Percentiles rank a stretch among this genome's conserved stretches.
Evolutionary conservation across 176 grass and related monocot species (phyloP).

Genomic region (Guadua angustifolia): DNA sequence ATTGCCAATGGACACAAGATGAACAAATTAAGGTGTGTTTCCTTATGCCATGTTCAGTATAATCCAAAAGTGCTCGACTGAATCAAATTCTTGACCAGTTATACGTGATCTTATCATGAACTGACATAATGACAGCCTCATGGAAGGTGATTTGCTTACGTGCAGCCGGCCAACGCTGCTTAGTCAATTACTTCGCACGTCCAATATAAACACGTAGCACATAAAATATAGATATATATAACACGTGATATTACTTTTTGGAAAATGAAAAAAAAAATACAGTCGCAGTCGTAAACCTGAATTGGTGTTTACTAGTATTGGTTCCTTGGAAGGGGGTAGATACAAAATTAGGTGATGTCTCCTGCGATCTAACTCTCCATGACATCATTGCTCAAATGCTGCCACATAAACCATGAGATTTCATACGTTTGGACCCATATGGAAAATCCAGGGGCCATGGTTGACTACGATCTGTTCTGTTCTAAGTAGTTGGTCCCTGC

Average conservation of each 20-base stretch:
- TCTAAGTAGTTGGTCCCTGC: slow-evolving; percentile 13
- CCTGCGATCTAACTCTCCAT: slow-evolving; percentile 36
- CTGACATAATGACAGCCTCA: slow-evolving; percentile 34
- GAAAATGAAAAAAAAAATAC: slow-evolving; percentile 8
- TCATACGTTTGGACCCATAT: slow-evolving; percentile 42
- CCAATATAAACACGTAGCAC: neutral
- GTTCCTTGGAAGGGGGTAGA: slow-evolving; percentile 2
- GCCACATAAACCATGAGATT: slow-evolving; percentile 27
- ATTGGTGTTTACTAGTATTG: neutral
- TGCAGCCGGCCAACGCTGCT: slow-evolving; percentile 8
- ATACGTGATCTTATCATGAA: slow-evolving; percentile 36
- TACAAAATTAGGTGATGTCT: slow-evolving; percentile 3
- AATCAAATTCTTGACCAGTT: slow-evolving; percentile 26
- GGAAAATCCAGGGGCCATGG: slow-evolving; percentile 32
- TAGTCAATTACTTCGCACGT: slow-evolving; percentile 30
- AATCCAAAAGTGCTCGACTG: neutral
- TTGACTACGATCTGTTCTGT: slow-evolving; percentile 26
- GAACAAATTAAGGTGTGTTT: neutral
- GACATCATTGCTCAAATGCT: slow-evolving; percentile 32
- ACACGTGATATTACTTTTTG: slow-evolving; percentile 22
- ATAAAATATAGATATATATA: neutral
- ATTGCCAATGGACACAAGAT: neutral
- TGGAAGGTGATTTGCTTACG: slow-evolving; percentile 38
- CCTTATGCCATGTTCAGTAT: neutral
- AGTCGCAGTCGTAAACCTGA: slow-evolving; percentile 18